phyloP scores from a whole-genome alignment of 768 basidiomycete species.

The Phaeotremella fagi region DNA sequence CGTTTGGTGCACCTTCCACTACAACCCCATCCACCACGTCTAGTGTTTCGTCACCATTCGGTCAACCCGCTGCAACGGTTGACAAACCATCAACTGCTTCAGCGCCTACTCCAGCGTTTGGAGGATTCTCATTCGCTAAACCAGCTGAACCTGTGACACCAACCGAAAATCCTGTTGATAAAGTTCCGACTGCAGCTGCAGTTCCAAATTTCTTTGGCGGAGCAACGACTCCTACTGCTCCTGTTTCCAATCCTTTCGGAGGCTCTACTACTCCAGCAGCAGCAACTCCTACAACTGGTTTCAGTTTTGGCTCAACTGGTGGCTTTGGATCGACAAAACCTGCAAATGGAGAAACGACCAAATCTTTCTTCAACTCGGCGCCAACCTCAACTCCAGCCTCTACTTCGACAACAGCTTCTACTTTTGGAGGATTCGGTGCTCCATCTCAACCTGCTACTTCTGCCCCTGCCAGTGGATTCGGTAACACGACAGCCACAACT shows the following conservation, averaged over 20 bases:
- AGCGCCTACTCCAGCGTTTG: not conserved
- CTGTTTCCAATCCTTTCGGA: not conserved
- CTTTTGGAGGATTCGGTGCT: constrained; percentile 2
- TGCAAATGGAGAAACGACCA: not conserved
- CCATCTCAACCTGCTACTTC: not conserved
- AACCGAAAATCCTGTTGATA: constrained; percentile 6
- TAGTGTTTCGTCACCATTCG: not conserved
- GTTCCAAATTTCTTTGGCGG: constrained; percentile 3
- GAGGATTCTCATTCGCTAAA: constrained; percentile 1
- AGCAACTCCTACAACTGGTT: constrained; percentile 1
- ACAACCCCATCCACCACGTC: not conserved
- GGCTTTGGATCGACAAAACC: not conserved
- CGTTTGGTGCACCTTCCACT: constrained; percentile 3
- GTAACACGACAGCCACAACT: not conserved
- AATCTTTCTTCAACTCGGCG: too few relatives aligned
- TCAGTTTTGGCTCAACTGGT: constrained; percentile 9
- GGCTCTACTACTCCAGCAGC: not conserved
- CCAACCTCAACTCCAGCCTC: not conserved
- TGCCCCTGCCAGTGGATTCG: not conserved
- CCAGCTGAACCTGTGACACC: constrained; percentile 8
- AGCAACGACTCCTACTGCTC: not conserved
- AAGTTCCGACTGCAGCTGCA: not conserved
- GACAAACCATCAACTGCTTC: not conserved
- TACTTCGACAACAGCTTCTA: not conserved
- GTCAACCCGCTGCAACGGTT: not conserved